Conservation (phyloP, 768 basidiomycete genomes). For the Hericium coralloides region DNA sequence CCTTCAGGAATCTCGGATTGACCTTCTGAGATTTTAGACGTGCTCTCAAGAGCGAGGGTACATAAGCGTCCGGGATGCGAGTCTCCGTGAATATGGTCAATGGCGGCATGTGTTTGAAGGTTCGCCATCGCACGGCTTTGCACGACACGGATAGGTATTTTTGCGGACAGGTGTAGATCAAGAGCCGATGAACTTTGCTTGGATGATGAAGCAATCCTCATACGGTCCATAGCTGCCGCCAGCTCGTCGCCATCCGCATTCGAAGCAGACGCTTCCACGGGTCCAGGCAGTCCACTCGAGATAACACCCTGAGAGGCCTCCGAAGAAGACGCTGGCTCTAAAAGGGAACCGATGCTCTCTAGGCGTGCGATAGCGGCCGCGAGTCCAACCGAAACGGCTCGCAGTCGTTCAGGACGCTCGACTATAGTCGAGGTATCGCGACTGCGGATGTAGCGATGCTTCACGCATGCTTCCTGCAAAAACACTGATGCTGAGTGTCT, state of each 20-base stretch:
- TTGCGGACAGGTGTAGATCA: background rate
- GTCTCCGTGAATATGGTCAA: conserved; percentile 69
- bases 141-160: conserved; percentile 34
- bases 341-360: conserved; percentile 23
- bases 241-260: conserved; percentile 7
- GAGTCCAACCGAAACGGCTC: conserved; percentile 76
- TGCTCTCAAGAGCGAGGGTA: conserved; percentile 51
- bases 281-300: background rate
- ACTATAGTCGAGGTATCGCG: conserved; percentile 67
- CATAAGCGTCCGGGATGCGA: conserved; percentile 58
- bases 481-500: conserved; percentile 20
- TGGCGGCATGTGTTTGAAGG: conserved; percentile 50
- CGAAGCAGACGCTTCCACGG: background rate
- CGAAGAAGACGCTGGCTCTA: background rate
- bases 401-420: conserved; percentile 86
- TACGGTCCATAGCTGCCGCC: conserved; percentile 16
- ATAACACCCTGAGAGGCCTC: no score
- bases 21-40: conserved; percentile 48
- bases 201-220: conserved; percentile 26
- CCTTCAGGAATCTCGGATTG: conserved; percentile 70
- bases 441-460: conserved; percentile 73
- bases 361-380: conserved; percentile 71
- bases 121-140: conserved; percentile 47
- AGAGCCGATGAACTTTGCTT: background rate
- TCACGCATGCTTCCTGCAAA: conserved; percentile 64